A percentile compares a stretch with the other conserved stretches of the same genome.
phyloP scores from a whole-genome alignment of 75 land plant species.

The Picea glauca region DNA sequence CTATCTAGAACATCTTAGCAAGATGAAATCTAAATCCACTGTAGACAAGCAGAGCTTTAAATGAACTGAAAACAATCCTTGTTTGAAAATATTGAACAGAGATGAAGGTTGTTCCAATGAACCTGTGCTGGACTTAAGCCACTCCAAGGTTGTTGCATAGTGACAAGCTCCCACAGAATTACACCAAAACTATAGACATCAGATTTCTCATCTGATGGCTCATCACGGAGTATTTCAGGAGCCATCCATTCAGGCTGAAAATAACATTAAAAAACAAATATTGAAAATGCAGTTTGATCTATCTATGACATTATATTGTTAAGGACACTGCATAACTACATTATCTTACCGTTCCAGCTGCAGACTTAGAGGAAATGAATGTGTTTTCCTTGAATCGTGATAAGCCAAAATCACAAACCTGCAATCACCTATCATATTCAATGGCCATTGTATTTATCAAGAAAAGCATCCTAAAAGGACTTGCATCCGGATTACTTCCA shows the following conservation, averaged over 20 bases:
- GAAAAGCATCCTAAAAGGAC: background rate
- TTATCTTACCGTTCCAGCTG: slow-evolving; percentile 85
- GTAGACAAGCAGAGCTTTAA: background rate
- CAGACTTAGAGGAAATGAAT: slow-evolving; percentile 76
- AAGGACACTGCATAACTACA: background rate
- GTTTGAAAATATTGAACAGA: no score
- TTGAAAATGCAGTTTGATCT: background rate
- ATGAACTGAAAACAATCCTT: background rate
- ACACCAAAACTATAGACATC: slow-evolving; percentile 94
- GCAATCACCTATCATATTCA: background rate
- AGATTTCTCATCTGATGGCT: slow-evolving; percentile 89
- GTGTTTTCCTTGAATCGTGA: slow-evolving; percentile 82
- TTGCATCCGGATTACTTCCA: background rate
- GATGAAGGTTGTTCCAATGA: background rate
- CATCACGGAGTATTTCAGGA: slow-evolving; percentile 90
- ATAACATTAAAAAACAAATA: background rate
- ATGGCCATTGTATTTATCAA: background rate
- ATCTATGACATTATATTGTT: background rate
- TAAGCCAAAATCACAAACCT: slow-evolving; percentile 98
- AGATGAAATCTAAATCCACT: no score
- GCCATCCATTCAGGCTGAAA: slow-evolving; percentile 97
- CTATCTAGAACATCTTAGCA: no score
- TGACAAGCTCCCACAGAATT: slow-evolving; percentile 87
- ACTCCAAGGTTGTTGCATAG: slow-evolving; percentile 87
- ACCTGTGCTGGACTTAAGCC: slow-evolving; percentile 88